Evolutionary conservation across 2,329 filamentous ascomycete species (phyloP), one percentile per base, ranked within the genome.

Genomic region (Epichloe gansuensis): DNA sequence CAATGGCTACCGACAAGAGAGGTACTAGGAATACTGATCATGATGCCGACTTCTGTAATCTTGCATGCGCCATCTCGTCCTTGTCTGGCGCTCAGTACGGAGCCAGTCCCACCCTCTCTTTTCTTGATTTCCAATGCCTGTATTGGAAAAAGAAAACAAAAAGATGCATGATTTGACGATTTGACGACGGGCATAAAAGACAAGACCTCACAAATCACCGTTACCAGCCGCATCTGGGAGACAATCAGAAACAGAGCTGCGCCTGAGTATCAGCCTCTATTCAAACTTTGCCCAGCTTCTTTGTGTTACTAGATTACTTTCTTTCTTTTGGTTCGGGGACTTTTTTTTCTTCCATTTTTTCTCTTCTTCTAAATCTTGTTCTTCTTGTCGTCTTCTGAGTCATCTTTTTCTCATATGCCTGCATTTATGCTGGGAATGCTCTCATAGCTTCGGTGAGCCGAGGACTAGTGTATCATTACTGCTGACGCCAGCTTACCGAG

Each of bases 1-100:
- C 7, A 74, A 73, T 53, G 74, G 74, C 5, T 79, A 71, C 57
- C 72, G 74, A 42, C 62, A 60, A 52, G 72, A 68, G 43, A 61
- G 67, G 50, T 69, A 68, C 52, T 70, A 59, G 47, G 21, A 3
- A 31, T 27, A 9, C 45, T 23, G 27, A 38, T 9, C 9, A 31
- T 11, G 31, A 31, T 31, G 31, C 1, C 31, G 31, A 7, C 31
- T 13, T 43, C 17, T 5, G n/a, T 42, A 3, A 12, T 13, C 21
- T 42, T 42, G 40, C 31, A 42, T 42, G 40, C 40, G 8, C 40
- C 25, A 21, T 25, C n/a, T 21, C 17, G 40, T 12, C 17, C 17
- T 35, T 4, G n/a, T 11, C n/a, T 17, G 34, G 17, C 12, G 27
- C 15, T 25, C 17, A 27, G 15, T 39, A 17, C 21, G 49, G n/a